Base-by-base conservation (phyloP, 495 filamentous ascomycete species). In the Chaetomium cochliodes region DNA sequence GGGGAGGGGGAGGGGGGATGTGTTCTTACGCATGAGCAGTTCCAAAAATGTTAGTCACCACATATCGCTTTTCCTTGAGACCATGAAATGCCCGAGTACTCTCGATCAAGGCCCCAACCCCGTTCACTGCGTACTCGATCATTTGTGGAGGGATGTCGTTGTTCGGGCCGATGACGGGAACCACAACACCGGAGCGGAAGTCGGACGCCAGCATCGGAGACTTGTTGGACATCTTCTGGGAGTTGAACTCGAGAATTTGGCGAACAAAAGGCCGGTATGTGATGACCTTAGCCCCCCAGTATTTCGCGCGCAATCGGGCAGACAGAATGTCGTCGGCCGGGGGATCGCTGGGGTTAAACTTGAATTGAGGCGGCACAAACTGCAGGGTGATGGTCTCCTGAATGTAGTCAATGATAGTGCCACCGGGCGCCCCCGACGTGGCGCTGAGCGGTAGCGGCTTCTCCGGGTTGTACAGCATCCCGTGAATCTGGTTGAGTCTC, bases 21-120 rank as follows among this genome's bases (percentile, higher is more conserved):
- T 30, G 41, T 44, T 39, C 92, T 86, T 92, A 97, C 92, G 93
- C 93, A 82, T 97, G 93, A 66, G 92, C 89, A 15, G 93, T 98
- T 25, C 93, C 93, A 74, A 96, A 96, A 26, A 97, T 90, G 71
- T 97, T 97, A 11, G 93, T 98, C 50, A 97, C 86, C 39, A 97
- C 87, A 28, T 89, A 87, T 6, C 93, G 85, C 58, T 85, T 82
- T 16, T 73, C 77, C 42, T 74, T 80, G 50, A 89, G 76, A 0
- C 87, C 86, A 77, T 97, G 90, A 70, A 98, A 96, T 1, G 92
- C 91, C 63, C 83, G 82, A 1, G 93, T 97, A 73, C 92, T 97
- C 67, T 85, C 76, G n/a, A 94, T 86, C 5, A 94, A 87, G 9
- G 91, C 90, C 25, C 85, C 74, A 41, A 98, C 81, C 57, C 89